A percentile compares a stretch with the other conserved stretches of the same genome.
phyloP scores from a whole-genome alignment of 352 stramenopile species.

The Pseudoperonospora humuli region DNA sequence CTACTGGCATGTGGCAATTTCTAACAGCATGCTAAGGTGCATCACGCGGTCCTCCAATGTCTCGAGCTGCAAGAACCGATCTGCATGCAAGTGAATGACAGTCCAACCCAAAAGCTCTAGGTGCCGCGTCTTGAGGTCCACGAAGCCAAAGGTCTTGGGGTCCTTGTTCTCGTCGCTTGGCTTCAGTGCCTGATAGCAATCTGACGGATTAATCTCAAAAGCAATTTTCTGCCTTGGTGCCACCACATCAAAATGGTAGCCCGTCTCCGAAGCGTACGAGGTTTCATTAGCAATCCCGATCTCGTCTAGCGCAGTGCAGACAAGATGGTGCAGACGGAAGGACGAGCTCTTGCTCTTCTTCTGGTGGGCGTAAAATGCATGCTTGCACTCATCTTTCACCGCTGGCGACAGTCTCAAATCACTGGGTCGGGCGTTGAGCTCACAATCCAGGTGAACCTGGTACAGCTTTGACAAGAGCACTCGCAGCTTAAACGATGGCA shows the following conservation, averaged over 20 bases:
- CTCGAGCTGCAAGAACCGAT: constrained; percentile 44
- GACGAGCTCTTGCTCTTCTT: constrained; percentile 45
- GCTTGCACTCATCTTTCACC: constrained; percentile 31
- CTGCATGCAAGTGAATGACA: constrained; percentile 51
- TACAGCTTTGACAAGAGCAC: constrained; percentile 48
- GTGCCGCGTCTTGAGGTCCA: constrained; percentile 61
- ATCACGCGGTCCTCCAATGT: constrained; percentile 41
- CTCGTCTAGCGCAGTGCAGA: constrained; percentile 45
- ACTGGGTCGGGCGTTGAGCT: constrained; percentile 20
- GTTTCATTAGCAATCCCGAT: constrained; percentile 39
- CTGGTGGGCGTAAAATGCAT: constrained; percentile 39
- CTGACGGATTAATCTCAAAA: constrained; percentile 53
- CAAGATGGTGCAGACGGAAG: constrained; percentile 50
- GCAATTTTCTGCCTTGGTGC: constrained; percentile 42
- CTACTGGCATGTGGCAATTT: constrained; percentile 48
- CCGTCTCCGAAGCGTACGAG: constrained; percentile 22
- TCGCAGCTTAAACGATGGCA: constrained; percentile 26
- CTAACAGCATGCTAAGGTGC: constrained; percentile 61
- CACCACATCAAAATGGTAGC: constrained; percentile 56
- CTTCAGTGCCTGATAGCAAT: constrained; percentile 42
- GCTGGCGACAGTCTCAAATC: constrained; percentile 29
- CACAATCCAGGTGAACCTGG: constrained; percentile 57
- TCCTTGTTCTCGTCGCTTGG: constrained; percentile 26
- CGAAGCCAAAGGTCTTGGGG: constrained; percentile 40
- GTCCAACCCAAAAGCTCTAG: constrained; percentile 58